Percentiles rank a stretch among this genome's conserved stretches.
phyloP scores from a whole-genome alignment of 2,329 filamentous ascomycete genomes.

The Hypomyces perniciosus region DNA sequence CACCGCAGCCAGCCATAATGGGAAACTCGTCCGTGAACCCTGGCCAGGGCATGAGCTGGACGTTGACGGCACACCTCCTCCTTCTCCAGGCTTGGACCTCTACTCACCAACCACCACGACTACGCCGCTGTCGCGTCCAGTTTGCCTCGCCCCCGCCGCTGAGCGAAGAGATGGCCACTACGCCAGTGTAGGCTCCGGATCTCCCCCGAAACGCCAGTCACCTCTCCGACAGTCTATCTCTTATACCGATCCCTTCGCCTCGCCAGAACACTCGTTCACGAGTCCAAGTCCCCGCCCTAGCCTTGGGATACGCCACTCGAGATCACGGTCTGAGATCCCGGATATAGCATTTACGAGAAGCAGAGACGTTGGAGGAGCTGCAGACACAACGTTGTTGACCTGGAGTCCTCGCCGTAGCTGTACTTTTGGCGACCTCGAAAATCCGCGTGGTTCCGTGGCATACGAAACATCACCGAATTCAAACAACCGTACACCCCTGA shows the following conservation, averaged over 20 bases:
- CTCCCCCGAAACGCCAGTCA: conserved; percentile 24
- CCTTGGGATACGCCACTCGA: conserved; percentile 9
- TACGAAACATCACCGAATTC: conserved; percentile 4
- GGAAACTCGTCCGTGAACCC: conserved; percentile 10
- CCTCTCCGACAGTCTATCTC: conserved; percentile 27
- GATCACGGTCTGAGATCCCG: conserved; percentile 7
- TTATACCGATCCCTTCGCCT: conserved; percentile 16
- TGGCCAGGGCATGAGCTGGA: conserved; percentile 12
- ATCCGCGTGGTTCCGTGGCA: neutral
- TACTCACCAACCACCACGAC: conserved; percentile 9
- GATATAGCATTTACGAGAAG: conserved; percentile 2
- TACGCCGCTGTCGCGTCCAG: conserved; percentile 15
- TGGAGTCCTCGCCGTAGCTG: conserved; percentile 5
- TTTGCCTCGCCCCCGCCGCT: conserved; percentile 14
- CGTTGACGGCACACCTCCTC: conserved; percentile 2
- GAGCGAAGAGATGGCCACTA: conserved; percentile 18
- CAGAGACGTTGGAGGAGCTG: neutral
- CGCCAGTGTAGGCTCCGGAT: conserved; percentile 21
- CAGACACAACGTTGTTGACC: neutral
- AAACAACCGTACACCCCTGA: neutral
- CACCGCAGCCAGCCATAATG: conserved; percentile 10
- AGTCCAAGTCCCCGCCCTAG: conserved; percentile 5
- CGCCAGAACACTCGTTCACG: neutral
- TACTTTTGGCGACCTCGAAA: conserved; percentile 2
- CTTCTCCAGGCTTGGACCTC: conserved; percentile 9